Base-by-base conservation (phyloP, 2,329 filamentous ascomycete species). In the Rhynchosporium graminicola region DNA sequence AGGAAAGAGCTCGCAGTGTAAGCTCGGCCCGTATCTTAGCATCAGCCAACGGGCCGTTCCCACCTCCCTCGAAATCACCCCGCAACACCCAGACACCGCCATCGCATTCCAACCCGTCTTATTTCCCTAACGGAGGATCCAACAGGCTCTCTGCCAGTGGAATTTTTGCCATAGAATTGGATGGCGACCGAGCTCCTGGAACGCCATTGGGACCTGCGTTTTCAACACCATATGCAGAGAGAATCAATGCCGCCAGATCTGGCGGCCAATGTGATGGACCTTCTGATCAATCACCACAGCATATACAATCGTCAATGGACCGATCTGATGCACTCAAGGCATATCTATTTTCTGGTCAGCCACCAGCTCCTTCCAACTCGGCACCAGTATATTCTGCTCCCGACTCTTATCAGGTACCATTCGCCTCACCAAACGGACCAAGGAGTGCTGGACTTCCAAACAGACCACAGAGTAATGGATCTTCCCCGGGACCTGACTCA, bases 111-210 rank as follows among this genome's bases (percentile, higher is more conserved):
- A 71, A 33, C 68, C 74, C 67, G 74, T 76, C 40, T 61, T 69
- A 67, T 28, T 69, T 75, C 57, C 76, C 77, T 52, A 75, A 75
- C 51, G 77, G 76, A 50, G 75, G 78, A 33, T 75, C 77, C 42
- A 77, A 78, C 45, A 80, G 80, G 63, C 77, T 75, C 47, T 77
- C 79, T 2, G 75, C 81, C 36, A 80, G 81, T 57, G 83, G 82
- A 29, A 82, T 90, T 36, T 90, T 92, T 63, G 75, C 85, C 7
- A 82, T 87, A 65, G 91, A 96, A 72, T 78, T 92, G 51, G 86
- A 91, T 66, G 82, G 83, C 29, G 82, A 80, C 20, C 74, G 79
- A n/a, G 76, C 75, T 46, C 80, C 80, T 26, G 79, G 80, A 48
- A 80, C 77, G 51, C 78, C 80, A 36, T 83, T 87, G 68, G 88